These are phyloP conservation scores for Podosphaera fusca DNA, from an alignment of 2,329 filamentous ascomycete species.

Conservation along the genomic window DNA sequence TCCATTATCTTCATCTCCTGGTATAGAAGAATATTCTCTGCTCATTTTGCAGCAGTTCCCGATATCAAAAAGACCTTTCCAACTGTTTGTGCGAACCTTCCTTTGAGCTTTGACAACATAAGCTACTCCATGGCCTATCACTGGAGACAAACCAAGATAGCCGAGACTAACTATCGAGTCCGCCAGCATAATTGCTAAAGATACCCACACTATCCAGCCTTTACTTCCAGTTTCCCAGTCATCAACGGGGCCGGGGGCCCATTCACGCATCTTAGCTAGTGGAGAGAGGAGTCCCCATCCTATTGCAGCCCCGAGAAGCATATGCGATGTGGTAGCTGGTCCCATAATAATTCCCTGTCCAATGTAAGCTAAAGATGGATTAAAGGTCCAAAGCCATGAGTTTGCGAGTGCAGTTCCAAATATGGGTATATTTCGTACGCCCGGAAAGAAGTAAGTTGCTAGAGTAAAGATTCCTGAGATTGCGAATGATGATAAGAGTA, in stretches of 20 bases:
- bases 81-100: constrained; percentile 12
- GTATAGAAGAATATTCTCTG: constrained; percentile 12
- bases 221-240: constrained; percentile 90
- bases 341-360: constrained; percentile 99
- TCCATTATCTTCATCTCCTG: constrained; percentile 6
- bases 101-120: constrained; percentile 17
- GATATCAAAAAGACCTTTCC: constrained; percentile 11
- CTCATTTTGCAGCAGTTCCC: constrained; percentile 4
- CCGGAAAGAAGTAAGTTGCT: constrained; percentile 71
- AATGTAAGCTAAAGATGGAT: constrained; percentile 90
- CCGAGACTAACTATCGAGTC: constrained; percentile 77
- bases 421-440: constrained; percentile 65
- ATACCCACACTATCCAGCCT: constrained; percentile 97
- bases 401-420: constrained; percentile 53
- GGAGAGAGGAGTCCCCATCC: constrained; percentile 87
- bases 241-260: constrained; percentile 68
- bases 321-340: constrained; percentile 79
- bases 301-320: constrained; percentile 71
- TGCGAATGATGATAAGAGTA: constrained; percentile 30
- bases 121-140: constrained; percentile 24
- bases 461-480: constrained; percentile 49
- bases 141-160: constrained; percentile 46
- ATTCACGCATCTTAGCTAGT: constrained; percentile 60
- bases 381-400: constrained; percentile 85
- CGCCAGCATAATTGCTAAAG: constrained; percentile 85